These are phyloP conservation scores for Piedraia hortae DNA, from an alignment of 2,329 filamentous ascomycete species.

Conservation along the genomic window DNA sequence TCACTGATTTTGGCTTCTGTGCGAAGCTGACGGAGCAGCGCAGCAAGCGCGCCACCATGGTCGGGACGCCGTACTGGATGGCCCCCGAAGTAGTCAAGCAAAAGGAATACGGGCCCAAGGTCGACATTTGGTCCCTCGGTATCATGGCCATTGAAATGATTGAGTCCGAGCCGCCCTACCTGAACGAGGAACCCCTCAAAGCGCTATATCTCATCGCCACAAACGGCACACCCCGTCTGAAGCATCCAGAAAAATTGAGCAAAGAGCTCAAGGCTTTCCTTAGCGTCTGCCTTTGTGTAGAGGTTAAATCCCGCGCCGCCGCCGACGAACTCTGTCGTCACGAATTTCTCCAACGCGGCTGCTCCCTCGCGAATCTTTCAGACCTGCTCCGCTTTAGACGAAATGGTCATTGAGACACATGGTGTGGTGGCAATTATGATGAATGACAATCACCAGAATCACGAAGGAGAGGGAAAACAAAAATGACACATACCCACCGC, in stretches of 20 bases:
- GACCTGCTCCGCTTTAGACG: slow-evolving; percentile 61
- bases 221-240: slow-evolving; percentile 83
- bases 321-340: slow-evolving; percentile 71
- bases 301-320: slow-evolving; percentile 80
- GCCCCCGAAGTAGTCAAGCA: slow-evolving; percentile 97
- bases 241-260: slow-evolving; percentile 93
- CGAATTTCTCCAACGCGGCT: slow-evolving; percentile 84
- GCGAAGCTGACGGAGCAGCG: slow-evolving; percentile 94
- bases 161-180: slow-evolving; percentile 87
- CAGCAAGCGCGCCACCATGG: slow-evolving; percentile 95
- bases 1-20: slow-evolving; percentile 96
- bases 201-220: slow-evolving; percentile 93
- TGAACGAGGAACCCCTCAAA: slow-evolving; percentile 94
- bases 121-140: slow-evolving; percentile 94
- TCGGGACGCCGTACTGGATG: slow-evolving; percentile 99
- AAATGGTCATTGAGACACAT: too few relatives aligned
- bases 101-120: slow-evolving; percentile 94
- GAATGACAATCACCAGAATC: too few relatives aligned
- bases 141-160: slow-evolving; percentile 99
- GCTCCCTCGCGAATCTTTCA: slow-evolving; percentile 52
- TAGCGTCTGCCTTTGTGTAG: slow-evolving; percentile 84
- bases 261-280: slow-evolving; percentile 96
- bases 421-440: too few relatives aligned
- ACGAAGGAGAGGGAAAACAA: too few relatives aligned
- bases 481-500: too few relatives aligned